A percentile compares a stretch with the other conserved stretches of the same genome.
These are phyloP conservation scores for Apiospora koreana DNA, from an alignment of 2,329 filamentous ascomycete species.

Conservation along the genomic window DNA sequence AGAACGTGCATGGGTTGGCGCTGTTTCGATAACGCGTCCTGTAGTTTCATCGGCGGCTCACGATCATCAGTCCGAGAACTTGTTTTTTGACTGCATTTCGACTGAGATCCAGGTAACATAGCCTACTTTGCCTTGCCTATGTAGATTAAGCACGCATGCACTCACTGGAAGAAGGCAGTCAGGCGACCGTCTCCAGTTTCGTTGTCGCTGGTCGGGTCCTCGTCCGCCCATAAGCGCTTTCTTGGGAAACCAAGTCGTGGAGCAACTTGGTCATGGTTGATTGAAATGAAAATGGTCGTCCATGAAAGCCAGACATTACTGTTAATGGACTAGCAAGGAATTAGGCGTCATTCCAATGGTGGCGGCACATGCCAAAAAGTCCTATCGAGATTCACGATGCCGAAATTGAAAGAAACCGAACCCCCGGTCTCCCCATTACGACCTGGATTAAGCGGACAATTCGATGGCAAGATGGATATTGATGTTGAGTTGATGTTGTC, in stretches of 20 bases:
- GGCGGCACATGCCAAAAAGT: neutral
- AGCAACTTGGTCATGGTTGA: neutral
- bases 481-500: neutral
- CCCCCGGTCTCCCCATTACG: neutral
- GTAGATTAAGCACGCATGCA: neutral
- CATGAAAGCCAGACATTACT: neutral
- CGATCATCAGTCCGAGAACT: neutral
- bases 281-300: neutral
- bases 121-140: no score
- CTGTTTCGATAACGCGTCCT: conserved; percentile 9
- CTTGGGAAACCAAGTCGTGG: neutral
- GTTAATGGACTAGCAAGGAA: neutral
- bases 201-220: neutral
- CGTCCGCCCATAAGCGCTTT: neutral
- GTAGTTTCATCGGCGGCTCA: neutral
- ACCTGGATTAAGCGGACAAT: neutral
- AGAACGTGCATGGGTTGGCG: neutral
- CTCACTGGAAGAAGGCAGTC: neutral
- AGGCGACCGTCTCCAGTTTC: neutral
- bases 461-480: neutral
- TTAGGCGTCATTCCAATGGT: neutral
- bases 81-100: neutral
- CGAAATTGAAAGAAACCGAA: neutral
- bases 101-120: neutral
- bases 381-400: neutral